Percentiles rank a stretch among this genome's conserved stretches.
Evolutionary conservation across 2,329 filamentous ascomycete species (phyloP).

Genomic region (Apiospora sp.): DNA sequence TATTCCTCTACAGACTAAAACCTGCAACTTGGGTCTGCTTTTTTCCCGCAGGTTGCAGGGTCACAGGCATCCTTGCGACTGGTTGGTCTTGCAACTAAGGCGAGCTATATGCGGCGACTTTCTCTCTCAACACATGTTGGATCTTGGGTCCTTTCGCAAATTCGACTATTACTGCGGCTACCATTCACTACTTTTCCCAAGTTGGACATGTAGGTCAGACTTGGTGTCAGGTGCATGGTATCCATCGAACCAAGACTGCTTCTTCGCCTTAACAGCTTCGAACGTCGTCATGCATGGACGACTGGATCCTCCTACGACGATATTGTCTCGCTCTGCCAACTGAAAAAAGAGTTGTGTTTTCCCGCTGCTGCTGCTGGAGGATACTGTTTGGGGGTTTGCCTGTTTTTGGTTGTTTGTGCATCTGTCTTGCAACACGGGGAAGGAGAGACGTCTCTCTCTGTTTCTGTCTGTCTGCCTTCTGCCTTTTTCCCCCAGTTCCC

Average conservation of each 20-base stretch:
- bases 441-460: conserved; percentile 2
- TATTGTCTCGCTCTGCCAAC: conserved; percentile 7
- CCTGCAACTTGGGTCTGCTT: not conserved
- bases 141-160: not conserved
- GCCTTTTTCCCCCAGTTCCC: not conserved
- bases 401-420: conserved; percentile 11
- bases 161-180: not conserved
- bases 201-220: conserved; percentile 18
- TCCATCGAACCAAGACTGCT: conserved; percentile 17
- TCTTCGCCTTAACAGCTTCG: not conserved
- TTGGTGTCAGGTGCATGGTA: conserved; percentile 22
- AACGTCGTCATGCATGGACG: conserved; percentile 11
- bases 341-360: conserved; percentile 1
- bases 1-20: conserved; percentile 1
- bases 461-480: not conserved
- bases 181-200: conserved; percentile 1
- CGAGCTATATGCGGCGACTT: conserved; percentile 18
- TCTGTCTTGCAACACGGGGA: conserved; percentile 19
- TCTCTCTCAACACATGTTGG: conserved; percentile 7
- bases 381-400: not conserved
- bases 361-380: not conserved
- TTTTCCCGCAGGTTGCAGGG: conserved; percentile 11
- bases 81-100: conserved; percentile 13
- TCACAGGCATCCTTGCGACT: conserved; percentile 21
- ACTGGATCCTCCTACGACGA: conserved; percentile 14